A percentile compares a stretch with the other conserved stretches of the same genome.
phyloP scores from a whole-genome alignment of 345 rosid species.

The Citrus reticulata region DNA sequence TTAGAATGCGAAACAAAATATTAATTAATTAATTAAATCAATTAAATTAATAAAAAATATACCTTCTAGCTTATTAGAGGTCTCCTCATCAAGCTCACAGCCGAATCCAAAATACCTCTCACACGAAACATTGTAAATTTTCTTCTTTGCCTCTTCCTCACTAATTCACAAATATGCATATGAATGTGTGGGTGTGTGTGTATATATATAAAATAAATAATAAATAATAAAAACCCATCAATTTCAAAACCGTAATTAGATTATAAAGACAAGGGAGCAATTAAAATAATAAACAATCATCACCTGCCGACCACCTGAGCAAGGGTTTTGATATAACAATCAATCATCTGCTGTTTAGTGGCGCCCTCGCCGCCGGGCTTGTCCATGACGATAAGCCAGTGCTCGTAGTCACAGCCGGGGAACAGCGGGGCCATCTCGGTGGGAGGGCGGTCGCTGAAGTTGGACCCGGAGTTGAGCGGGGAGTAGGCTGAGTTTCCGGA shows the following conservation, averaged over 20 bases:
- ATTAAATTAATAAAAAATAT: background rate
- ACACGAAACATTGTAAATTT: conserved; percentile 92
- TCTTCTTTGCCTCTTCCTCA: conserved; percentile 89
- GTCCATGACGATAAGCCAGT: conserved; percentile 97
- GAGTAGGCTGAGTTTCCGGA: conserved; percentile 73
- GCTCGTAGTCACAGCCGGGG: conserved; percentile 91
- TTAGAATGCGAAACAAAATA: background rate
- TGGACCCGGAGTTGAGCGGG: conserved; percentile 83
- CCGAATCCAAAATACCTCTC: conserved; percentile 97
- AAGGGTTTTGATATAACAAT: conserved; percentile 74
- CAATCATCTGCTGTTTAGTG: conserved; percentile 92
- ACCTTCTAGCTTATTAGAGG: conserved; percentile 93
- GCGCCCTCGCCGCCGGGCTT: conserved; percentile 91
- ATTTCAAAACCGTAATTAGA: background rate
- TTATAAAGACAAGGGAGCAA: background rate
- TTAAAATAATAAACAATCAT: background rate
- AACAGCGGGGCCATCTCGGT: conserved; percentile 95
- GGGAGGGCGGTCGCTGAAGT: conserved; percentile 91
- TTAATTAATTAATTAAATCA: background rate
- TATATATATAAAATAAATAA: background rate
- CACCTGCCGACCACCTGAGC: conserved; percentile 85
- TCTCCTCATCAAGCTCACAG: conserved; percentile 94
- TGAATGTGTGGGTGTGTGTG: no score
- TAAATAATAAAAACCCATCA: background rate
- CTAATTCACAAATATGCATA: conserved; percentile 25